Conservation (phyloP, 805 yeast species). For the Kuraishia ogatae region DNA sequence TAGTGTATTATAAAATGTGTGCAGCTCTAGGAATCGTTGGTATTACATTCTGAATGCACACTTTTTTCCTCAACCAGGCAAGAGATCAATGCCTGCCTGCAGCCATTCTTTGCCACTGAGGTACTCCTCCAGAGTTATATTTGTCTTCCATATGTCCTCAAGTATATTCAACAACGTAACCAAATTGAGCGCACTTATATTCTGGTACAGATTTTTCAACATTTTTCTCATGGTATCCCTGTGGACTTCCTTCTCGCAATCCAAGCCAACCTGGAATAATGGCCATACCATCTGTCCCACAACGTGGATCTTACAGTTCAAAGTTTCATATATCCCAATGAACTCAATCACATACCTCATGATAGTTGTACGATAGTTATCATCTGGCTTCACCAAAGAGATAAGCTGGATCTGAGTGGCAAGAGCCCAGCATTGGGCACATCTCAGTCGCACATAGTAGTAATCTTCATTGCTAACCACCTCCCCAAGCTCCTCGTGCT, state of each 20-base stretch:
- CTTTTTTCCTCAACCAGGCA: slow-evolving; percentile 11
- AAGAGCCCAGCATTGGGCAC: slow-evolving; percentile 34
- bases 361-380: slow-evolving; percentile 14
- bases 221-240: slow-evolving; percentile 14
- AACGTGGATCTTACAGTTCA: slow-evolving; percentile 28
- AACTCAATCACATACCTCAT: slow-evolving; percentile 28
- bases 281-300: slow-evolving; percentile 49
- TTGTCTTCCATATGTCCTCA: slow-evolving; percentile 28
- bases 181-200: slow-evolving; percentile 34
- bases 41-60: too few species aligned
- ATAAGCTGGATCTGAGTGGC: slow-evolving; percentile 23
- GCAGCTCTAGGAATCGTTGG: too few species aligned
- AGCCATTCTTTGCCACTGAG: slow-evolving; percentile 28
- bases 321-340: slow-evolving; percentile 27
- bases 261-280: slow-evolving; percentile 34
- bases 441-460: slow-evolving; percentile 20
- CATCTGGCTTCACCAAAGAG: slow-evolving; percentile 19
- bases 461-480: slow-evolving; percentile 7
- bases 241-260: slow-evolving; percentile 23
- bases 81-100: slow-evolving; percentile 34
- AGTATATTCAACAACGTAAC: slow-evolving; percentile 26
- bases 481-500: not conserved
- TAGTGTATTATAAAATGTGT: too few species aligned
- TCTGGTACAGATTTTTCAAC: slow-evolving; percentile 25
- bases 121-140: slow-evolving; percentile 26